These are phyloP conservation scores for Pseudoscleropodium purum DNA, from an alignment of 225 moss, liverwort and hornwort genomes.

Conservation along the genomic window DNA sequence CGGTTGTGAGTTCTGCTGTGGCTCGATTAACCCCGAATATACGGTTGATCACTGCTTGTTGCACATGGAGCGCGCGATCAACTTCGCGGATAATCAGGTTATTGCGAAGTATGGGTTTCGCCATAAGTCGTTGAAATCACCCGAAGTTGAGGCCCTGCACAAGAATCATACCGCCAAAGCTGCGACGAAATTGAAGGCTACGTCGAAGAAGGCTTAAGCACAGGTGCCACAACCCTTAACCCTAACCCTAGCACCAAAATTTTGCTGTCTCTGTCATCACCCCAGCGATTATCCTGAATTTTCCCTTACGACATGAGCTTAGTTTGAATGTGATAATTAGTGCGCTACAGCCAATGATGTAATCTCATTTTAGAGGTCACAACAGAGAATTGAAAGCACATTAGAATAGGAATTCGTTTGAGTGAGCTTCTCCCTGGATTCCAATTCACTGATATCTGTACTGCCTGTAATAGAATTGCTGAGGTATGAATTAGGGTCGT, in stretches of 20 bases:
- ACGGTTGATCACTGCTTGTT: conserved; percentile 57
- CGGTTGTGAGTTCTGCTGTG: conserved; percentile 89
- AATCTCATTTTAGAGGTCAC: neutral
- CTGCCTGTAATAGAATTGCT: neutral
- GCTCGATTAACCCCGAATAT: conserved; percentile 62
- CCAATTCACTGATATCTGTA: no score
- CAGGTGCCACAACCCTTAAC: neutral
- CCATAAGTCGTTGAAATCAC: conserved; percentile 43
- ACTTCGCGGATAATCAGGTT: conserved; percentile 89
- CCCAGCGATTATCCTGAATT: neutral
- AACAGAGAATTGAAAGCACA: no score
- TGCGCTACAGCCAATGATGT: no score
- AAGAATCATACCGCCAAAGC: neutral
- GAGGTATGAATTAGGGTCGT: neutral
- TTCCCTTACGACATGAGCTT: no score
- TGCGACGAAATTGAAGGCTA: neutral
- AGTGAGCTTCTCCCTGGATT: neutral
- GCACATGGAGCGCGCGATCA: conserved; percentile 88
- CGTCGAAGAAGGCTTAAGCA: conserved; percentile 1
- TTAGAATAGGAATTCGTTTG: neutral
- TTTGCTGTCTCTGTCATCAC: no score
- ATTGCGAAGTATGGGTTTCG: conserved; percentile 55
- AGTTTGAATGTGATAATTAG: neutral
- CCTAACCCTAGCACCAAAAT: no score
- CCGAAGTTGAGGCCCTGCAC: conserved; percentile 25